Base-by-base conservation (phyloP, 176 grass and related monocot species). In the Oryza coarctata region DNA sequence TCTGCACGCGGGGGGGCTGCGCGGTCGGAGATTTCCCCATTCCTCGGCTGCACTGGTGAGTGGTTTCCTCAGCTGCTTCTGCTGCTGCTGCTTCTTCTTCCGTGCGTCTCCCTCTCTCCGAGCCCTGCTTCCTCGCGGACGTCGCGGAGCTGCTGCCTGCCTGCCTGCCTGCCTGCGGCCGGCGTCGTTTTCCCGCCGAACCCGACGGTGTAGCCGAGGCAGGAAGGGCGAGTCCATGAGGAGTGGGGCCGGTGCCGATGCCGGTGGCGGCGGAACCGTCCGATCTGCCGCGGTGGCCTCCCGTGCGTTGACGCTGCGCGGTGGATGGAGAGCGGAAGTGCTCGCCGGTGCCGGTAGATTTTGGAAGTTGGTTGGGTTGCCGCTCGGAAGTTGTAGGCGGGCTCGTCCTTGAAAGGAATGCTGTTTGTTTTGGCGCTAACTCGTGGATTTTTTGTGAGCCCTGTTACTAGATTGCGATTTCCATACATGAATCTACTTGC, bases 291-390 rank as follows among this genome's bases (percentile, higher is more conserved):
- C 58, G 45, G 43, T 50, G 65, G 55, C 36, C 36, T 12, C 20
- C 14, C 27, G 6, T 3, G 10, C 27, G 26, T 8, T n/a, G 63
- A 2, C 22, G 15, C 61, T 3, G 12, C 36, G 29, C 30, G 22
- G n/a, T 18, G 4, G n/a, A 9, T 13, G 63, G 4, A 14, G 22
- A 50, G 17, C 47, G 47, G 47, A 25, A n/a, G n/a, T n/a, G 15
- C 39, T 62, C 30, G 23, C 15, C 28, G 27, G 35, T 7, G 71
- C 65, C 11, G 65, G 65, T 38, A 71, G 86, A 87, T 88, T 88
- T 83, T 73, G 86, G 80, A 83, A 88, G 58, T 29, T 73, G 47
- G 80, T 84, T 83, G 12, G 34, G 8, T 58, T 73, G 45, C 27
- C 4, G 8, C 61, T 57, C 12, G 73, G 3, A 28, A 20, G 57